phyloP scores from a whole-genome alignment of 2,329 filamentous ascomycete species.

The Polytolypa hystricis region DNA sequence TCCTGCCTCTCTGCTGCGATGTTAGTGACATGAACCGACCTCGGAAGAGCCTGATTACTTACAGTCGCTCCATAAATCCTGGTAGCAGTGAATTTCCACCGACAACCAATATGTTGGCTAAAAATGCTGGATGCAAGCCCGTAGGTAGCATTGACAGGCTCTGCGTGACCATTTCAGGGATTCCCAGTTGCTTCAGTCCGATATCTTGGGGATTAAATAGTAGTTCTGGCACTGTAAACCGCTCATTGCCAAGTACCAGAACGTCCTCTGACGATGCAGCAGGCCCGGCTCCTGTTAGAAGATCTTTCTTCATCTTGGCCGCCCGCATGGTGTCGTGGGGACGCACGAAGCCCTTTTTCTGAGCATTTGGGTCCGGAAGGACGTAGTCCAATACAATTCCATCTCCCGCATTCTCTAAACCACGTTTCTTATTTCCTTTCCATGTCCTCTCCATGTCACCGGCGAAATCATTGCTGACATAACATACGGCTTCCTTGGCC shows the following conservation, averaged over 20 bases:
- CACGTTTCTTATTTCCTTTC: slow-evolving; percentile 54
- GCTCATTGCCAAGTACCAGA: slow-evolving; percentile 79
- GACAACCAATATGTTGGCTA: slow-evolving; percentile 80
- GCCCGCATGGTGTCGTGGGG: slow-evolving; percentile 63
- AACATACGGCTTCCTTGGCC: slow-evolving; percentile 86
- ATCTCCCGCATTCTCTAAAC: slow-evolving; percentile 18
- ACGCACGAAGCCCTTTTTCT: slow-evolving; percentile 57
- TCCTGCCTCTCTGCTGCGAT: slow-evolving; percentile 45
- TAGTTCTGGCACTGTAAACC: slow-evolving; percentile 81
- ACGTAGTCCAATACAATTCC: slow-evolving; percentile 78
- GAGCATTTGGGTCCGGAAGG: slow-evolving; percentile 63
- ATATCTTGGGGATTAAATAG: slow-evolving; percentile 80
- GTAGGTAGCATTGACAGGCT: slow-evolving; percentile 63
- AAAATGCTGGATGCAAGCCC: slow-evolving; percentile 70
- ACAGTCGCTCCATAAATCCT: slow-evolving; percentile 71
- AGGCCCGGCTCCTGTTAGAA: slow-evolving; percentile 37
- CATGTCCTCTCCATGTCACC: slow-evolving; percentile 70
- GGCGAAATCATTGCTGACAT: slow-evolving; percentile 66
- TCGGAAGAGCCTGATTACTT: slow-evolving; percentile 15
- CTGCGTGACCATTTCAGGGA: slow-evolving; percentile 74
- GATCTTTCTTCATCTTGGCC: slow-evolving; percentile 39
- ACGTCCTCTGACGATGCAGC: slow-evolving; percentile 58
- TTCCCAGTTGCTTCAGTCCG: slow-evolving; percentile 69
- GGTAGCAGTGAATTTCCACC: slow-evolving; percentile 73
- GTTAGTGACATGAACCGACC: slow-evolving; percentile 13